Base-by-base conservation (phyloP, 108 stramenopile species). In the Poteriospumella lacustris region DNA sequence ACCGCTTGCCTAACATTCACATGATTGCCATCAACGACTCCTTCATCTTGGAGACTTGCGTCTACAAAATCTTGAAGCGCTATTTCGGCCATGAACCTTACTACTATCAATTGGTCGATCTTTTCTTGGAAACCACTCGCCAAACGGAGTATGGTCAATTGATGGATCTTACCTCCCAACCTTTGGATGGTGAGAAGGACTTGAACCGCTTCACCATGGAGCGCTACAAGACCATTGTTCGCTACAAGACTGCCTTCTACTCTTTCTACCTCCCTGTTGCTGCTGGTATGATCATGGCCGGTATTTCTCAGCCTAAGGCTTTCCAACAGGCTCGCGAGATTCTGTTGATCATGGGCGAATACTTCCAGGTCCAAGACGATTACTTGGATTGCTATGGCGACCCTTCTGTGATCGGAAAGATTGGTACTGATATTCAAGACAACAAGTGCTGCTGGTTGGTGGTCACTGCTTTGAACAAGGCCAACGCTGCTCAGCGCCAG, bases 371-470 rank as follows among this genome's bases (percentile, higher is more conserved):
- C 59, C 97, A 98, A 81, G 99, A 98, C 80, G 99, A 99, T 85
- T 94, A 91, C 79, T 89, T 99, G 56, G 99, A 99, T 85, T 94
- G 94, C 78, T 99, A 87, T 85, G 99, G 91, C 3, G 78, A 73
- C 60, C 96, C 96, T 0, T 89, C 94, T 78, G 89, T 94, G 41
- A 85, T 98, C 69, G 99, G 99, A 2, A 98, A 99, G 87, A 84
- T 98, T 68, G 99, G 99, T 38, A 98, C 99, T n/a, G 99, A 99
- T 76, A 99, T 99, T 86, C 91, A 96, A 82, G 99, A 99, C 83
- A 94, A 93, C 83, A 99, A 99, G 86, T 99, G 99, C 85, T 91
- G 91, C 28, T 99, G 99, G 99, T n/a, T 97, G 2, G 92, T 97
- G 29, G 91, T 91, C 68, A 89, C 94, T 82, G 96, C 96, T 33